A percentile compares a stretch with the other conserved stretches of the same genome.
phyloP scores from a whole-genome alignment of 2,329 filamentous ascomycete species.

The Lecanicillium sp. region DNA sequence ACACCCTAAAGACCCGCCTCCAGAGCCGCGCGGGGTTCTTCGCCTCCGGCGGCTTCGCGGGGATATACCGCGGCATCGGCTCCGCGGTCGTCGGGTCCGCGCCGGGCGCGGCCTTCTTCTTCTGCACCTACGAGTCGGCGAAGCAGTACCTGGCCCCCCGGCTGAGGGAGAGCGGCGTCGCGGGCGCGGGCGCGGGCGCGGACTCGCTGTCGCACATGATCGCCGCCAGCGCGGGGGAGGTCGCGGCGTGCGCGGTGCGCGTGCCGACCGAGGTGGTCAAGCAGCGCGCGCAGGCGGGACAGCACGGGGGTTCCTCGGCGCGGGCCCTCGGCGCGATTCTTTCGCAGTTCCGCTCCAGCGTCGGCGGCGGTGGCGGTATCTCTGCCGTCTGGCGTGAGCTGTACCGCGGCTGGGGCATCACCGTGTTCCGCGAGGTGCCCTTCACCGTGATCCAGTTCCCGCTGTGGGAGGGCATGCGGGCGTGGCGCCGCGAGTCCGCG shows the following conservation, averaged over 20 bases:
- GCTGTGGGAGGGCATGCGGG: slow-evolving; percentile 90
- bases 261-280: slow-evolving; percentile 95
- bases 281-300: slow-evolving; percentile 86
- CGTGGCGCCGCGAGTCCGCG: slow-evolving; percentile 47
- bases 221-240: slow-evolving; percentile 79
- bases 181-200: slow-evolving; percentile 20
- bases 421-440: slow-evolving; percentile 90
- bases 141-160: slow-evolving; percentile 48
- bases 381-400: slow-evolving; percentile 69
- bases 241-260: slow-evolving; percentile 84
- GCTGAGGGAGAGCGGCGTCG: slow-evolving; percentile 24
- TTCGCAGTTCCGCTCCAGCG: slow-evolving; percentile 31
- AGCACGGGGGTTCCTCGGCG: slow-evolving; percentile 65
- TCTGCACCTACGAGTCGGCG: slow-evolving; percentile 82
- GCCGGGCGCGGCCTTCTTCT: slow-evolving; percentile 93
- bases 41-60: slow-evolving; percentile 77
- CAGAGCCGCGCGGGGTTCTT: slow-evolving; percentile 77
- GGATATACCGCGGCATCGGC: slow-evolving; percentile 90
- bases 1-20: slow-evolving; percentile 96
- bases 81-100: slow-evolving; percentile 86
- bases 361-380: slow-evolving; percentile 33
- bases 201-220: slow-evolving; percentile 63
- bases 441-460: slow-evolving; percentile 98
- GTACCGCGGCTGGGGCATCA: slow-evolving; percentile 88
- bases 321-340: slow-evolving; percentile 67